Evolutionary conservation across 768 basidiomycete genomes (phyloP).

Genomic region (Lactarius vividus): DNA sequence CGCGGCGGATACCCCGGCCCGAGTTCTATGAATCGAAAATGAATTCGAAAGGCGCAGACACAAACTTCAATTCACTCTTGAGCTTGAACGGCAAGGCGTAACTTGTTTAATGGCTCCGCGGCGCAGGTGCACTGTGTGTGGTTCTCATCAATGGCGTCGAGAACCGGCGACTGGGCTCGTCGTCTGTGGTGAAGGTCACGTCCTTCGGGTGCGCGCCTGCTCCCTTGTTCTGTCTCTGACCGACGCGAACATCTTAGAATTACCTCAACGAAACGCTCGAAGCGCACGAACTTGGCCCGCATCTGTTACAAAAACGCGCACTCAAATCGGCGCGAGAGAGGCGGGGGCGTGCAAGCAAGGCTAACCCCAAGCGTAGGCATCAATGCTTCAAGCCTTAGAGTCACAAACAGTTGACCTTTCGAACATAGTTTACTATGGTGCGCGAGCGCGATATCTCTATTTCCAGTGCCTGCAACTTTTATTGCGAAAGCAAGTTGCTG

Average conservation of each 20-base stretch:
- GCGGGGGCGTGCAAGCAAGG: conserved; percentile 48
- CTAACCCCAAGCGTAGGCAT: conserved; percentile 59
- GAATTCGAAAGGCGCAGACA: too few species aligned
- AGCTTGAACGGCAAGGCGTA: not conserved
- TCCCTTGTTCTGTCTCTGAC: not conserved
- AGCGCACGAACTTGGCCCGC: conserved; percentile 57
- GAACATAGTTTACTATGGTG: conserved; percentile 75
- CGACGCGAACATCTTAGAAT: conserved; percentile 45
- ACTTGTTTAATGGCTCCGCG: conserved; percentile 51
- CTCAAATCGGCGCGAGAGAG: conserved; percentile 57
- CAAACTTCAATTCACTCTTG: not conserved
- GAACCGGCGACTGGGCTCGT: conserved; percentile 77
- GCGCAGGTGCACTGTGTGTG: conserved; percentile 71
- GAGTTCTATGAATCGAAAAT: too few species aligned
- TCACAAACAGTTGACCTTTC: not conserved
- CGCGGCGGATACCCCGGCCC: conserved; percentile 8
- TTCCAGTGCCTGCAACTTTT: conserved; percentile 84
- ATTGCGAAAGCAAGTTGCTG: conserved; percentile 69
- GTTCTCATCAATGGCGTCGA: conserved; percentile 86
- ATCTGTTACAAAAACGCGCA: conserved; percentile 62
- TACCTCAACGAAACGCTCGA: conserved; percentile 81
- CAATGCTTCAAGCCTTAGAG: not conserved
- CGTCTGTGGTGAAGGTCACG: conserved; percentile 88
- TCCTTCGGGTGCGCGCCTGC: conserved; percentile 62
- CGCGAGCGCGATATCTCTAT: conserved; percentile 72